phyloP scores from a whole-genome alignment of 192 early-diverging fungal species.

The Ambispora gerdemannii region DNA sequence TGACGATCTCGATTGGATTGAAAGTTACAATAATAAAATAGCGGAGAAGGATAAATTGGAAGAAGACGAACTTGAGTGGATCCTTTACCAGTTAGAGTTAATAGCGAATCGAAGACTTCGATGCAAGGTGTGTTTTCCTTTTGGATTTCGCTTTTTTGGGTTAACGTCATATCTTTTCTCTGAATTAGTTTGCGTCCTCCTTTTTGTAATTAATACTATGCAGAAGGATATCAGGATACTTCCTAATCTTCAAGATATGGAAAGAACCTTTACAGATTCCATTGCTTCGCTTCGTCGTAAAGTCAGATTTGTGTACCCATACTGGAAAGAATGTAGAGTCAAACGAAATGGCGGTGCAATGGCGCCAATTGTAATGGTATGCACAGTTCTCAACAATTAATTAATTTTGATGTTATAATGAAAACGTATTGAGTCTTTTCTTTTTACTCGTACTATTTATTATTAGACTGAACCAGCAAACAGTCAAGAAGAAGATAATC shows the following conservation, averaged over 20 bases:
- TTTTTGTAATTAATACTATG: background rate
- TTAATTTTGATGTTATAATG: background rate
- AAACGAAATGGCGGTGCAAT: slow-evolving; percentile 45
- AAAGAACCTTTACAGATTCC: slow-evolving; percentile 36
- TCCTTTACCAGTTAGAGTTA: slow-evolving; percentile 74
- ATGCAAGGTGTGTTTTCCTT: background rate
- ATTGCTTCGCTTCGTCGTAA: slow-evolving; percentile 36
- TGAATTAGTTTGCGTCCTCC: background rate
- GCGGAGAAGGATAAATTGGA: slow-evolving; percentile 41
- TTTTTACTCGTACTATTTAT: slow-evolving; percentile 35
- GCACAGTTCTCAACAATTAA: background rate
- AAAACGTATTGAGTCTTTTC: background rate
- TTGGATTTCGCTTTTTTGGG: background rate
- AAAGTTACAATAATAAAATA: slow-evolving; percentile 42
- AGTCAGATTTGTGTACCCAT: slow-evolving; percentile 32
- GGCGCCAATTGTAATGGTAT: slow-evolving; percentile 55
- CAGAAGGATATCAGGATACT: slow-evolving; percentile 38
- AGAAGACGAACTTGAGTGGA: slow-evolving; percentile 59
- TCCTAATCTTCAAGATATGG: slow-evolving; percentile 42
- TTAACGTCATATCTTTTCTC: background rate
- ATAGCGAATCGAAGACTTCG: slow-evolving; percentile 5
- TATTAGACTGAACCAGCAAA: slow-evolving; percentile 53
- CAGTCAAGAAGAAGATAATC: slow-evolving; percentile 72
- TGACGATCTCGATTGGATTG: slow-evolving; percentile 72
- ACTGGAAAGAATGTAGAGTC: slow-evolving; percentile 35